Percentiles rank a stretch among this genome's conserved stretches.
Conservation (phyloP, 495 filamentous ascomycete genomes). For the Annulohypoxylon maeteangense region DNA sequence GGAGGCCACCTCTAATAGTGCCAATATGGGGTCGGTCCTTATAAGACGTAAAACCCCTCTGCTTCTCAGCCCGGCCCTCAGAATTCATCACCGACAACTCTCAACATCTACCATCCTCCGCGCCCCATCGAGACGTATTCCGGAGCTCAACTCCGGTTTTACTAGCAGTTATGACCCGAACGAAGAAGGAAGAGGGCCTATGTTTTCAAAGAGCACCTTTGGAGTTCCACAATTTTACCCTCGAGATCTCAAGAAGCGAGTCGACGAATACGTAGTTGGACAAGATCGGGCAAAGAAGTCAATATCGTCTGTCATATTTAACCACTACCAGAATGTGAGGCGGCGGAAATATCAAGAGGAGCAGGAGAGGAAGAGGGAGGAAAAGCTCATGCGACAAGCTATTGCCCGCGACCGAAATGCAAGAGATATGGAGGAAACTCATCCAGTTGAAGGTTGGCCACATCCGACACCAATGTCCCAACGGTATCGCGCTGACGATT, state of each 20-base stretch:
- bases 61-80: conserved; percentile 20
- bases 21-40: conserved; percentile 50
- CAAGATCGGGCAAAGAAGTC: conserved; percentile 97
- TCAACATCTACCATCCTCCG: conserved; percentile 48
- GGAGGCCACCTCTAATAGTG: conserved; percentile 12
- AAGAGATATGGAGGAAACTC: conserved; percentile 48
- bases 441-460: conserved; percentile 62
- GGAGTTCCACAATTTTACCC: conserved; percentile 83
- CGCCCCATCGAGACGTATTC: conserved; percentile 46
- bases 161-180: conserved; percentile 81
- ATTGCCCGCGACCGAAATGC: conserved; percentile 58
- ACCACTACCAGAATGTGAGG: conserved; percentile 91
- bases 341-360: conserved; percentile 83
- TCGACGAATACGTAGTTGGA: conserved; percentile 96
- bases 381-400: conserved; percentile 59
- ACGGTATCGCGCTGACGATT: conserved; percentile 45
- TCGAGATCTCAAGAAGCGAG: conserved; percentile 82
- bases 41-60: conserved; percentile 45
- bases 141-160: conserved; percentile 63
- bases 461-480: conserved; percentile 40
- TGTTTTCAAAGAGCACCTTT: conserved; percentile 59
- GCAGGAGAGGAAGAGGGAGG: conserved; percentile 70
- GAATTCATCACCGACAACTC: conserved; percentile 42
- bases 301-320: conserved; percentile 92
- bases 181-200: conserved; percentile 59